These are phyloP conservation scores for Biscogniauxia mediterranea DNA, from an alignment of 2,329 filamentous ascomycete species.

Conservation along the genomic window DNA sequence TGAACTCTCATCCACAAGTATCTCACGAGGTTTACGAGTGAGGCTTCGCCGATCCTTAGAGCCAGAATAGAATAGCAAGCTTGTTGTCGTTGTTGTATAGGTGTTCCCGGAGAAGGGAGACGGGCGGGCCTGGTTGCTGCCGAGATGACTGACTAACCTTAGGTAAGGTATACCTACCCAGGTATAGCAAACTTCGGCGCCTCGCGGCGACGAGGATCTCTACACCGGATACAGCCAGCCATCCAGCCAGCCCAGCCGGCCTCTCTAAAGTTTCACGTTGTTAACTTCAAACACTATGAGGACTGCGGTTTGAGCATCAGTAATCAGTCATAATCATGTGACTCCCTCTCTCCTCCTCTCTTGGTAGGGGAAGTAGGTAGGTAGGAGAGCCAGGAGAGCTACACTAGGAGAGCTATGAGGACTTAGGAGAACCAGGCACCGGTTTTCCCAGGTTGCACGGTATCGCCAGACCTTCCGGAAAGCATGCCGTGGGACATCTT, in stretches of 20 bases:
- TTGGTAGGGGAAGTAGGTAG: not conserved
- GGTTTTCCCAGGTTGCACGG: constrained; percentile 1
- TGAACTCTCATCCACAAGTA: not conserved
- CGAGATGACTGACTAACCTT: constrained; percentile 5
- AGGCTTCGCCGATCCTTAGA: not conserved
- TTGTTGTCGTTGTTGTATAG: not conserved
- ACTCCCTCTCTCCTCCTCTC: constrained; percentile 6
- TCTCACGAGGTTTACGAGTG: not conserved
- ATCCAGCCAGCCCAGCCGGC: not conserved
- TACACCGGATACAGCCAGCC: constrained; percentile 8
- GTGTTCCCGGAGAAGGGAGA: not conserved
- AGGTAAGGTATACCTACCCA: constrained; percentile 5
- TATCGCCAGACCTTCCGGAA: constrained; percentile 4
- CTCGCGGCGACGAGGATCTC: constrained; percentile 18
- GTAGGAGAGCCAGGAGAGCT: too few relatives aligned
- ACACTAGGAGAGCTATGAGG: too few relatives aligned
- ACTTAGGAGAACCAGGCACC: constrained; percentile 4
- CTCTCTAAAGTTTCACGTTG: constrained; percentile 14
- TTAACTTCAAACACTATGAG: constrained; percentile 4
- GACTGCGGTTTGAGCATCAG: constrained; percentile 14
- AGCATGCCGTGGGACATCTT: constrained; percentile 8
- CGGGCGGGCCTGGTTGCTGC: not conserved
- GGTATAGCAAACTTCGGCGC: constrained; percentile 3
- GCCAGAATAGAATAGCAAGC: not conserved
- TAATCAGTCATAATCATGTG: constrained; percentile 20